Base-by-base conservation (phyloP, 106 monocot genomes). In the Dioscorea alata region DNA sequence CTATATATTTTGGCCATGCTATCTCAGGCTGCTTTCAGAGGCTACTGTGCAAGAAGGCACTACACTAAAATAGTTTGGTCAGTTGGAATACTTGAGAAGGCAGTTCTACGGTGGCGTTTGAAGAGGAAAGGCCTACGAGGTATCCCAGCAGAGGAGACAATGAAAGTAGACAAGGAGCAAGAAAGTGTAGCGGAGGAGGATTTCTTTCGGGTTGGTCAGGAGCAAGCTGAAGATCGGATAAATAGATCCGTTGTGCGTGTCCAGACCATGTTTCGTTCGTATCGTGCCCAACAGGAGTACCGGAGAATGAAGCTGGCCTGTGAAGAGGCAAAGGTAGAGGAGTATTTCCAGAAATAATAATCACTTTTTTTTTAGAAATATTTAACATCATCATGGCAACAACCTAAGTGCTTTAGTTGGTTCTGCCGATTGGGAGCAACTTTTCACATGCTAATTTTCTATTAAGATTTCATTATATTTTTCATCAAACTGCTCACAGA, bases 201-300 rank as follows among this genome's bases (percentile, higher is more conserved):
- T 18, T 99, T 87, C 75, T 99, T 72, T 49, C 67, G 69, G 33
- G 61, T 83, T 57, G 80, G 97, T 50, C 73, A 87, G 64, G 75
- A 83, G 62, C 97, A 99, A 72, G 92, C 97, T 75, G 83, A 99
- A 79, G 93, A 99, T 5, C 81, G 97, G 13, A 78, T 92, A 8
- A 74, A 72, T n/a, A 75, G 85, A 69, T 90, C 97, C 0, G 97
- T 99, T 13, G 72, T 90, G 50, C 80, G 89, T 18, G 97, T 99
- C 49, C 97, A 99, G 57, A 63, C 93, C 31, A 88, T 99, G 89
- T 99, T 99, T 34, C 92, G 97, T 49, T 99, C 97, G n/a, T 85
- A 99, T 77, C 54, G 66, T 58, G 89, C 97, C 23, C 97, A 97
- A 52, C 92, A 92, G 63, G 89, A 97, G 59, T 97, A 97, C 67